Evolutionary conservation across 257 asterid species (phyloP), one percentile per base, ranked within the genome.

Genomic region (Dorcoceras hygrometricum): DNA sequence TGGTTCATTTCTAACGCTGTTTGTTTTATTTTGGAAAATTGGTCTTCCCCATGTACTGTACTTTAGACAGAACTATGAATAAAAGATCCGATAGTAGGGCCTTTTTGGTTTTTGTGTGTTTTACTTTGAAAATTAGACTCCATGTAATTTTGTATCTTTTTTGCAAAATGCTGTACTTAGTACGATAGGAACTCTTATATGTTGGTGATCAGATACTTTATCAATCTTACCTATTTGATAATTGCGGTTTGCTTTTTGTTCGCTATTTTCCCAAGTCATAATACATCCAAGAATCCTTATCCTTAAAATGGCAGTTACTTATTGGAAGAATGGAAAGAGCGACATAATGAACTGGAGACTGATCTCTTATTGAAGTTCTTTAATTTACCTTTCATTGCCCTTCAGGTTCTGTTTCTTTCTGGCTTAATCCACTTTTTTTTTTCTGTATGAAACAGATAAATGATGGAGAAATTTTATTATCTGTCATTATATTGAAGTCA

Each of bases 271-370:
- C 50, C 67, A 8, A 10, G 63, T 59, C 62, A 54, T 59, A 29
- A 61, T 53, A 57, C 74, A 66, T 46, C 2, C 4, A 66, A 53
- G 34, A 67, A 23, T 73, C 63, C 43, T 73, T 57, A 32, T 76
- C 70, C 57, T 77, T 70, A 71, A 39, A 71, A 65, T 63, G 62
- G 59, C 90, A 93, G 99, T 61, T 93, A 88, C 83, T 79, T 93
- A 76, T 81, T 73, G 68, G 92, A 88, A 72, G 97, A 93, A 75
- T 93, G 99, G 99, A 83, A 73, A 78, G 91, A 73, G 78, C 80
- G 84, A 60, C 80, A 71, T 73, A 65, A 31, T 50, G 79, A 69
- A 53, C 66, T 43, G 16, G 78, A 74, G 19, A 77, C 78, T 62
- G 84, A 86, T 66, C 69, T 77, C 67, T 57, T 70, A 55, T 39